Percentiles rank a stretch among this genome's conserved stretches.
These are phyloP conservation scores for Hanseniaspora hatyaiensis DNA, from an alignment of 805 yeast genomes.

Conservation along the genomic window DNA sequence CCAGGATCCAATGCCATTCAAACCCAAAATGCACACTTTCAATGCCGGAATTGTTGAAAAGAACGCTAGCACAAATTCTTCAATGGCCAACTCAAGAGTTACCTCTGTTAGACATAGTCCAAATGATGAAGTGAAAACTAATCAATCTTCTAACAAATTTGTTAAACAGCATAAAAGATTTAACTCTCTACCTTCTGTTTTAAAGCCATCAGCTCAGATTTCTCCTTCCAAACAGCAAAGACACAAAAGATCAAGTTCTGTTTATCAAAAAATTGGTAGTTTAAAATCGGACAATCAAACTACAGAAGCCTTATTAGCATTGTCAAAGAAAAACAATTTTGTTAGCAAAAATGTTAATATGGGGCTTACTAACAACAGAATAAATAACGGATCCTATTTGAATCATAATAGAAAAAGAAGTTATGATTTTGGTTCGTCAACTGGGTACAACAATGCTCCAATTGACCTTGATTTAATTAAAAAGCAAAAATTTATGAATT, in stretches of 20 bases:
- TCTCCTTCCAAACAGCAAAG: background rate
- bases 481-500: background rate
- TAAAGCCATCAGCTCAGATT: constrained; percentile 13
- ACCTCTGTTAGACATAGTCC: constrained; percentile 1
- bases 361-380: too few relatives aligned
- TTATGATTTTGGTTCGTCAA: constrained; percentile 18
- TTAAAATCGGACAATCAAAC: background rate
- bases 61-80: background rate
- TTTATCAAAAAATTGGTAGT: background rate
- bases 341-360: background rate
- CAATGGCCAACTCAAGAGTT: constrained; percentile 1
- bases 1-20: background rate
- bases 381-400: too few relatives aligned
- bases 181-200: constrained; percentile 31
- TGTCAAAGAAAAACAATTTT: background rate
- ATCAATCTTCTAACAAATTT: background rate
- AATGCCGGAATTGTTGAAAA: background rate
- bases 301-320: background rate
- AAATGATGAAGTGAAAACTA: too few relatives aligned
- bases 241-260: background rate
- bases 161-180: constrained; percentile 30
- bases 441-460: constrained; percentile 13
- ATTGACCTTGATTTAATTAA: background rate
- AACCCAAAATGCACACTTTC: constrained; percentile 2
- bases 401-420: constrained; percentile 19